Base-by-base conservation (phyloP, 768 basidiomycete species). In the Mycena galopus region DNA sequence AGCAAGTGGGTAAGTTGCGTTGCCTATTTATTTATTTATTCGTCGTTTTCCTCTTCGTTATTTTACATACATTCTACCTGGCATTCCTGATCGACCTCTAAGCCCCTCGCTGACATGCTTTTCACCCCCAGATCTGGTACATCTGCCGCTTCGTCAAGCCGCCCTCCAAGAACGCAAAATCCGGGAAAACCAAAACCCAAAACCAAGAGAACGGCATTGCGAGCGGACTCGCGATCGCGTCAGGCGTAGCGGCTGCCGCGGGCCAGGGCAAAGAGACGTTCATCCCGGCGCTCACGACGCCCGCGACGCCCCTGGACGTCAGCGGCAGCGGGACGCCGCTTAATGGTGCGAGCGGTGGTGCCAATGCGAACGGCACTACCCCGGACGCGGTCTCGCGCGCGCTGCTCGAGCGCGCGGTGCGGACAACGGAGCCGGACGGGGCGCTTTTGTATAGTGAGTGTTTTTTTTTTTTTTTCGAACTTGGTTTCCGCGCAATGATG, bases 31-130 rank as follows among this genome's bases (percentile, higher is more conserved):
- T 7, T 7, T 7, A 7, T 19, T 19, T 44, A 12, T 44, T 10
- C 17, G 9, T 50, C 19, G 6, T 9, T 11, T 21, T 12, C 55
- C 14, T 23, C 7, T 17, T 33, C 3, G 21, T 16, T 30, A 30
- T 30, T 30, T 37, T 37, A 12, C 17, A 4, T 37, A 14, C 35
- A 7, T 37, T 14, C 6, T 44, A 4, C 9, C 35, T 14, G 8
- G 14, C 14, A 94, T 93, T 29, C 92, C n/a, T 94, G 90, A 78
- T 39, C n/a, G n/a, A n/a, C n/a, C n/a, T n/a, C n/a, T n/a, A n/a
- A n/a, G n/a, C n/a, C n/a, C n/a, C n/a, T n/a, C n/a, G 14, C 35
- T 7, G 6, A 12, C 17, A 4, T 37, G 35, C 35, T 37, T 37
- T 14, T 37, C 17, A 19, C 42, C 35, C 35, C 6, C 14, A 94